Evolutionary conservation across 2,329 filamentous ascomycete species (phyloP).

Genomic region (Ophiostoma angusticollis): DNA sequence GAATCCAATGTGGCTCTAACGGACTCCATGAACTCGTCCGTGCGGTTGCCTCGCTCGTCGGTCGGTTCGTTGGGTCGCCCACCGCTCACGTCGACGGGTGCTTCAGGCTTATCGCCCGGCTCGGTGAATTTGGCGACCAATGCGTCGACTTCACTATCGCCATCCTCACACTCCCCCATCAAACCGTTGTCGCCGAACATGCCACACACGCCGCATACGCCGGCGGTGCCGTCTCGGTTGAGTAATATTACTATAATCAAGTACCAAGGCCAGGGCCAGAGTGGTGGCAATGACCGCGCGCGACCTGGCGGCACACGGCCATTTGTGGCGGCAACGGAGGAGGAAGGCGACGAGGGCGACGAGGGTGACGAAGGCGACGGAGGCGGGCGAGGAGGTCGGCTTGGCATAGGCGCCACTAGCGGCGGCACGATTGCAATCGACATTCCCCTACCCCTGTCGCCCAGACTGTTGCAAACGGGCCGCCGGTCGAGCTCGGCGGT

Average conservation of each 20-base stretch:
- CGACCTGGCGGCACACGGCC: conserved; percentile 11
- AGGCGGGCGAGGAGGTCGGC: conserved; percentile 9
- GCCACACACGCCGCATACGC: conserved; percentile 87
- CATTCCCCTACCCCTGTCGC: conserved; percentile 59
- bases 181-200: conserved; percentile 85
- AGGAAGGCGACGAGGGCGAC: not conserved
- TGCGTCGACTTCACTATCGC: conserved; percentile 57
- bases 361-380: conserved; percentile 21
- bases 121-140: conserved; percentile 17
- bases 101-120: not conserved
- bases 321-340: not conserved
- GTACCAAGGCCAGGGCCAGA: conserved; percentile 31
- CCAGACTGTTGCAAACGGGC: conserved; percentile 38
- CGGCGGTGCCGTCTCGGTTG: conserved; percentile 83
- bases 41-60: conserved; percentile 70
- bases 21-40: conserved; percentile 85
- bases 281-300: conserved; percentile 16
- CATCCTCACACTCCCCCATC: conserved; percentile 67
- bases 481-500: conserved; percentile 59
- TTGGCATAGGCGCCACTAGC: conserved; percentile 24
- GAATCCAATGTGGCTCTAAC: conserved; percentile 82
- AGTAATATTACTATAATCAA: conserved; percentile 80
- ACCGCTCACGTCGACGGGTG: conserved; percentile 47
- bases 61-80: conserved; percentile 59
- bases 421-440: conserved; percentile 55